These are phyloP conservation scores for Thermomucor indicae-seudaticae DNA, from an alignment of 371 early-diverging fungal genomes.

Conservation along the genomic window DNA sequence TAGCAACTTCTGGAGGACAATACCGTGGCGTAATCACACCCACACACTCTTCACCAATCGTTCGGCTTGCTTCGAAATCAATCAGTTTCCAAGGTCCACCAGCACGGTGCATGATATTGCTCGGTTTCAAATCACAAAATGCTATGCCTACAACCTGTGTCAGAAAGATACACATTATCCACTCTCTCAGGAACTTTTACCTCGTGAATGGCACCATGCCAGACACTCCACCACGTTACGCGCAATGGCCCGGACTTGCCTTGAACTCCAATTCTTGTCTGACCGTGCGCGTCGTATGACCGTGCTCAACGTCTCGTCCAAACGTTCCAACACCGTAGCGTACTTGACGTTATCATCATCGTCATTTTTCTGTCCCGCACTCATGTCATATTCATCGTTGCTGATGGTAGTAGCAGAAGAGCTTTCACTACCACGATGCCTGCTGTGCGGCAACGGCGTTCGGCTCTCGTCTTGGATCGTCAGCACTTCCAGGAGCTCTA, in stretches of 20 bases:
- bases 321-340: conserved; percentile 33
- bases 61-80: conserved; percentile 43
- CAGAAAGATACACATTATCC: conserved; percentile 2
- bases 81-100: conserved; percentile 31
- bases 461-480: conserved; percentile 33
- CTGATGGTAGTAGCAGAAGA: no score
- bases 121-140: conserved; percentile 27
- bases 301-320: conserved; percentile 30
- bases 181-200: conserved; percentile 2
- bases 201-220: conserved; percentile 32
- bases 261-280: conserved; percentile 7
- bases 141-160: conserved; percentile 24
- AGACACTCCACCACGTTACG: conserved; percentile 20
- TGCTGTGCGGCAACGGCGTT: background rate
- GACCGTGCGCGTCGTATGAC: conserved; percentile 14
- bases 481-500: conserved; percentile 41
- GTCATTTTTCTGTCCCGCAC: conserved; percentile 1
- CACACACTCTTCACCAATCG: conserved; percentile 27
- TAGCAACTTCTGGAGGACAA: conserved; percentile 43
- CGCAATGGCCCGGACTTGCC: conserved; percentile 2
- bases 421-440: background rate
- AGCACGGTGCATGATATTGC: conserved; percentile 31
- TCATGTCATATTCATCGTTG: conserved; percentile 1
- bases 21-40: conserved; percentile 22
- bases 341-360: conserved; percentile 29